Percentiles rank a stretch among this genome's conserved stretches.
Evolutionary conservation across 768 basidiomycete species (phyloP).

Genomic region (Amanita brunnescens): DNA sequence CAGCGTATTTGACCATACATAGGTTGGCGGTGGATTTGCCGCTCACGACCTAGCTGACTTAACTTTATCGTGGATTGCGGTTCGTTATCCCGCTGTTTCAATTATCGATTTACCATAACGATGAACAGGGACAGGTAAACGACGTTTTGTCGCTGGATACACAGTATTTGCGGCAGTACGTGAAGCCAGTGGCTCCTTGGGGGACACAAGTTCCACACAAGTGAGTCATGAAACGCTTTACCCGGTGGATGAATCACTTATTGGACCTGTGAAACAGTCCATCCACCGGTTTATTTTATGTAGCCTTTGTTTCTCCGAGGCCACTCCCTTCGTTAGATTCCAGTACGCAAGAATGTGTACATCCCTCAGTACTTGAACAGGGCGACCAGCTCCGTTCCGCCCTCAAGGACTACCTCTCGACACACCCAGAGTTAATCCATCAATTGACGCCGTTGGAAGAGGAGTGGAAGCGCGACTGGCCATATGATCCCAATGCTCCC

Average conservation of each 20-base stretch:
- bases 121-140: conserved; percentile 43
- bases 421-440: conserved; percentile 36
- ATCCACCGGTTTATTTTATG: conserved; percentile 41
- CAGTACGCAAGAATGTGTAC: conserved; percentile 51
- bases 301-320: conserved; percentile 38
- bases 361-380: conserved; percentile 50
- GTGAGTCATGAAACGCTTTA: conserved; percentile 28
- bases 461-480: conserved; percentile 40
- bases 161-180: conserved; percentile 40
- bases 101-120: not conserved
- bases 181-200: conserved; percentile 48
- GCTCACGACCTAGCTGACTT: conserved; percentile 63
- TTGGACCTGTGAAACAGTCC: conserved; percentile 28
- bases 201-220: conserved; percentile 55
- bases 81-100: conserved; percentile 22
- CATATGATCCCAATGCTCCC: conserved; percentile 22
- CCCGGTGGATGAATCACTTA: not conserved
- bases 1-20: not conserved
- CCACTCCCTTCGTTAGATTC: conserved; percentile 36
- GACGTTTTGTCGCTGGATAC: conserved; percentile 49
- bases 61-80: conserved; percentile 57
- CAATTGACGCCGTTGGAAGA: conserved; percentile 44
- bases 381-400: conserved; percentile 21
- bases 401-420: conserved; percentile 26
- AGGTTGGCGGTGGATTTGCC: conserved; percentile 66